A percentile compares a stretch with the other conserved stretches of the same genome.
These are phyloP conservation scores for Bolboschoenoplectus hybrid DNA, from an alignment of 202 grass and related monocot species.

Conservation along the genomic window DNA sequence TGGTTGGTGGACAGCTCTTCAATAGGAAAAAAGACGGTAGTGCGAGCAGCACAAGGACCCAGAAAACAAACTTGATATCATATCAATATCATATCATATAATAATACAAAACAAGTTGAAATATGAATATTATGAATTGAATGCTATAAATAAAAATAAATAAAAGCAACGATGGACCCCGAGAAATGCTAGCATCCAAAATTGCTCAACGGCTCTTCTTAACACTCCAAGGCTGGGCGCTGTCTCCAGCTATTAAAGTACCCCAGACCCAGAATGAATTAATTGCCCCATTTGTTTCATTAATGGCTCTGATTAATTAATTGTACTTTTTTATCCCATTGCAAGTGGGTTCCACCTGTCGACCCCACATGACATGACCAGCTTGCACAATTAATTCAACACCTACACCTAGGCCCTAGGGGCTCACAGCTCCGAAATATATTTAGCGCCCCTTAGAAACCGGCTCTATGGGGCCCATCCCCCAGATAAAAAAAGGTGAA, in stretches of 20 bases:
- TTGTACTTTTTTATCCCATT: slow-evolving; percentile 33
- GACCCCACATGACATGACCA: slow-evolving; percentile 28
- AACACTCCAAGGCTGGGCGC: slow-evolving; percentile 27
- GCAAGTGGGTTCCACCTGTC: slow-evolving; percentile 6
- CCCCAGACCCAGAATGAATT: slow-evolving; percentile 10
- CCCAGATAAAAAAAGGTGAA: neutral
- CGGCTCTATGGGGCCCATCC: slow-evolving; percentile 10
- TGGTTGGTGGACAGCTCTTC: neutral
- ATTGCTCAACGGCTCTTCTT: slow-evolving; percentile 34
- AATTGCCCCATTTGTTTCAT: slow-evolving; percentile 37
- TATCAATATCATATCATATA: neutral
- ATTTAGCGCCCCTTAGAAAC: slow-evolving; percentile 25
- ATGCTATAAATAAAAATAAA: neutral
- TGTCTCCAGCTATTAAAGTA: slow-evolving; percentile 41
- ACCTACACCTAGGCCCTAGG: neutral
- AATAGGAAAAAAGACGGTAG: neutral
- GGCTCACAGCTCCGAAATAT: neutral
- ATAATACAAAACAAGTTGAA: neutral
- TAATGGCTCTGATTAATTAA: slow-evolving; percentile 42
- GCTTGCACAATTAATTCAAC: slow-evolving; percentile 30
- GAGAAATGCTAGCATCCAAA: slow-evolving; percentile 25
- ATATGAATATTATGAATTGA: neutral
- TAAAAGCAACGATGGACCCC: neutral
- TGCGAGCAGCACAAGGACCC: neutral
- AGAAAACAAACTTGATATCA: neutral